phyloP scores from a whole-genome alignment of 2,329 filamentous ascomycete genomes.

The Blastomyces gilchristii region DNA sequence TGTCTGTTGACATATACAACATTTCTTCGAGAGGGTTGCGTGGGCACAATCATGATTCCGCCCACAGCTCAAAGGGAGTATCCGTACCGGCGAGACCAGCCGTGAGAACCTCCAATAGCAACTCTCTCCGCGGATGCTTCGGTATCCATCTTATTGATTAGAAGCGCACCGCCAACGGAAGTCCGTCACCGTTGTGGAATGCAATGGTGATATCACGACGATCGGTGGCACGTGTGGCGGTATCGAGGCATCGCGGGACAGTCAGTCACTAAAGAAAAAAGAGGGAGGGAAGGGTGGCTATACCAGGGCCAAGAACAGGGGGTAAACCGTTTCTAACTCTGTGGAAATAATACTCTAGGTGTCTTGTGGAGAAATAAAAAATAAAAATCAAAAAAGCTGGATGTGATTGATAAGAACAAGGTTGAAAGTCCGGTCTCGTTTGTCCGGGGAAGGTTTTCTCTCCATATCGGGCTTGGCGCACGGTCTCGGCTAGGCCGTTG shows the following conservation, averaged over 20 bases:
- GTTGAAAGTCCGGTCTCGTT: not conserved
- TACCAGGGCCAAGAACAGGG: not conserved
- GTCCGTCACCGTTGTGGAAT: no score
- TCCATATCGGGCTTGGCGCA: not conserved
- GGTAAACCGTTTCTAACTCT: not conserved
- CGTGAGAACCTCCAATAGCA: conserved; percentile 19
- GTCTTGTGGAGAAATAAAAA: not conserved
- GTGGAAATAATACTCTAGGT: not conserved
- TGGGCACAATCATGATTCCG: not conserved
- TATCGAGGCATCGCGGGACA: conserved; percentile 5
- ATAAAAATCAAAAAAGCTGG: not conserved
- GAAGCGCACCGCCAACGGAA: not conserved
- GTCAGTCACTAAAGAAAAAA: not conserved
- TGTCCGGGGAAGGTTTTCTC: not conserved
- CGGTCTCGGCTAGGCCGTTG: not conserved
- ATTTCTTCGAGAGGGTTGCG: not conserved
- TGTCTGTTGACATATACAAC: not conserved
- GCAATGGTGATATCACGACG: not conserved
- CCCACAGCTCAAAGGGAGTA: not conserved
- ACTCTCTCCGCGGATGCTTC: conserved; percentile 24
- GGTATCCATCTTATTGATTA: conserved; percentile 22
- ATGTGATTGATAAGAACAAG: not conserved
- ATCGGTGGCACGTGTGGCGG: not conserved
- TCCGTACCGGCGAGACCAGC: conserved; percentile 25
- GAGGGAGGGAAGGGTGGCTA: not conserved